Evolutionary conservation across 2,329 filamentous ascomycete genomes (phyloP), one percentile per base, ranked within the genome.

Genomic region (Calonectria henricotiae): DNA sequence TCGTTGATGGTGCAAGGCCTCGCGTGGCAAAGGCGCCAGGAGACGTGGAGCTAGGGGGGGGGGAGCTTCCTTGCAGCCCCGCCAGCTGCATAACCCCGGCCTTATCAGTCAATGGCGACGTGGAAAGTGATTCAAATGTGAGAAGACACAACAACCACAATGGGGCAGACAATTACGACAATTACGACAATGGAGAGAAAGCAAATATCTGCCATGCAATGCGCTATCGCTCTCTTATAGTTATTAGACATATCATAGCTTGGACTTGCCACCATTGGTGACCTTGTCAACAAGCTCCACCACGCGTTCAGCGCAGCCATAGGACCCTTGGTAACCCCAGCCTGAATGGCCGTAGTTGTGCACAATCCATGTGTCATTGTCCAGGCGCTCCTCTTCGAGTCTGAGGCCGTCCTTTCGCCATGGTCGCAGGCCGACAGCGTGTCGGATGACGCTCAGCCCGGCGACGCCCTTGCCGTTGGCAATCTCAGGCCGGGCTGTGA

Each of bases 291-390:
- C 91, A 80, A 95, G 82, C 80, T 89, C 87, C 2, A 92, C 87
- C 0, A 91, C 91, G 39, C 87, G 85, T 77, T 91, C 86, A 0
- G 93, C 89, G 80, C 92, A 94, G 1, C 93, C 93, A 81, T 92
- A 96, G 27, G 85, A 89, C 1, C 86, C 88, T 78, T 90, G 89
- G 69, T 89, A 98, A 12, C 95, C 95, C 87, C 92, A 94, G 2
- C 93, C 93, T 1, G 90, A 91, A 80, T 95, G 93, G 0, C 93
- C 93, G 75, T 95, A 95, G 76, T 94, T 93, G 80, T 96, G 94
- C 65, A 96, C 91, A n/a, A 95, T 88, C 81, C 88, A 86, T 3
- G 81, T 88, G 3, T 89, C 86, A 7, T 89, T 90, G 62, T 87
- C 83, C 35, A 83, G 63, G 23, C 73, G 76, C 74, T 84, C 82